These are phyloP conservation scores for Botryotinia calthae DNA, from an alignment of 2,329 filamentous ascomycete genomes.

Conservation along the genomic window DNA sequence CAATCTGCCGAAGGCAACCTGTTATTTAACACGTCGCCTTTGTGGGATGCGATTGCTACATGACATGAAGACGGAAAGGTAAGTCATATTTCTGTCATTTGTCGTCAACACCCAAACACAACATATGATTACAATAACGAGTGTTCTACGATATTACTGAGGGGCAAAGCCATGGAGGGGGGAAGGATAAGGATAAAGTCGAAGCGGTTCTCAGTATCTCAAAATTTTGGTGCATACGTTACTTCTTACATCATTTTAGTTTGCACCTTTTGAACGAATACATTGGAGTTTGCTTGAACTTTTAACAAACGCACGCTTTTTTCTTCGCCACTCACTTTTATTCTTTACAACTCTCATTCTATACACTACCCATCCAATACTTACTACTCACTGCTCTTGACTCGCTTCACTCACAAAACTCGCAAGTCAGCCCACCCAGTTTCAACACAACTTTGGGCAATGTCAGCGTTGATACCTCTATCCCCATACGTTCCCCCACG, in stretches of 20 bases:
- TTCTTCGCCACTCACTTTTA: background rate
- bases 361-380: background rate
- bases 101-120: slow-evolving; percentile 4
- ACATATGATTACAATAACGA: slow-evolving; percentile 10
- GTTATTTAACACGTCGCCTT: slow-evolving; percentile 26
- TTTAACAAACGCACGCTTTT: background rate
- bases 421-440: background rate
- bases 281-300: background rate
- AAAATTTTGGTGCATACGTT: slow-evolving; percentile 9
- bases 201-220: slow-evolving; percentile 11
- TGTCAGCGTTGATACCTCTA: slow-evolving; percentile 20
- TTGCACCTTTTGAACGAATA: background rate
- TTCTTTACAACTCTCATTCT: background rate
- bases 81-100: slow-evolving; percentile 25
- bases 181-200: slow-evolving; percentile 12
- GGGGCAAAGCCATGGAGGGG: slow-evolving; percentile 4
- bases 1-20: slow-evolving; percentile 23
- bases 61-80: slow-evolving; percentile 29
- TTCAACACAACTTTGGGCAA: slow-evolving; percentile 9
- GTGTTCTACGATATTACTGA: slow-evolving; percentile 10
- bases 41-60: slow-evolving; percentile 24
- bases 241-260: slow-evolving; percentile 6
- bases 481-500: slow-evolving; percentile 15
- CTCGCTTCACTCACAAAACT: background rate
- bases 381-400: background rate